A percentile compares a stretch with the other conserved stretches of the same genome.
Evolutionary conservation across 176 grass and related monocot species (phyloP).

Genomic region (Thinopyrum elongatum): DNA sequence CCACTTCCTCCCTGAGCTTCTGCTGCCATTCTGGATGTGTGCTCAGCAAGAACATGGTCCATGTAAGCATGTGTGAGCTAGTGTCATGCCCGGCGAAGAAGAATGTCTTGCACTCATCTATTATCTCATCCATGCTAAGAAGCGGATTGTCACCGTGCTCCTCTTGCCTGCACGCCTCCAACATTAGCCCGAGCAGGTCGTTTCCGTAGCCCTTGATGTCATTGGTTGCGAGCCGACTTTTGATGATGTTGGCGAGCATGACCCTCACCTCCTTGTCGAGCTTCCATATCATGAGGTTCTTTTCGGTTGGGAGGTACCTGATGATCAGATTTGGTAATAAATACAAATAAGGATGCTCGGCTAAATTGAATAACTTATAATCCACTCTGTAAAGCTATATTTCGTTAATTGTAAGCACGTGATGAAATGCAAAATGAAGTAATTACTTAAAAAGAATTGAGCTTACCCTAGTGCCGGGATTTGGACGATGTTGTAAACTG

Average conservation of each 20-base stretch:
- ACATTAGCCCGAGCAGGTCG: constrained; percentile 27
- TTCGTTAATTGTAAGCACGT: too few relatives aligned
- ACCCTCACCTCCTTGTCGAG: background rate
- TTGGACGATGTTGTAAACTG: too few relatives aligned
- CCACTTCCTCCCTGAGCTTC: constrained; percentile 43
- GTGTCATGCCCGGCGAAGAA: background rate
- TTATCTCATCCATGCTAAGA: constrained; percentile 14
- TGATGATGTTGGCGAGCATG: background rate
- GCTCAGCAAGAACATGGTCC: constrained; percentile 42
- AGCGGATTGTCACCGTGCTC: background rate
- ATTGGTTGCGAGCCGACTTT: background rate
- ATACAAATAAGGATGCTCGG: too few relatives aligned
- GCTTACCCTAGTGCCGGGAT: background rate
- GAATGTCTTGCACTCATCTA: background rate
- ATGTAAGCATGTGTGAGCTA: constrained; percentile 28
- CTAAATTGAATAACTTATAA: too few relatives aligned
- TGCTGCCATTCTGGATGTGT: constrained; percentile 8
- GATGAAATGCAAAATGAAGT: too few relatives aligned
- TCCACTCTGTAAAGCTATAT: too few relatives aligned
- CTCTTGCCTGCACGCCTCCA: background rate
- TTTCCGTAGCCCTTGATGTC: background rate
- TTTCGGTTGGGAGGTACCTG: background rate
- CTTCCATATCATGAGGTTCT: background rate
- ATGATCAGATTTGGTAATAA: too few relatives aligned
- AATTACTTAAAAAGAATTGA: too few relatives aligned